A percentile compares a stretch with the other conserved stretches of the same genome.
Evolutionary conservation across 2,329 filamentous ascomycete genomes (phyloP).

Genomic region (Arachnomyces sp.): DNA sequence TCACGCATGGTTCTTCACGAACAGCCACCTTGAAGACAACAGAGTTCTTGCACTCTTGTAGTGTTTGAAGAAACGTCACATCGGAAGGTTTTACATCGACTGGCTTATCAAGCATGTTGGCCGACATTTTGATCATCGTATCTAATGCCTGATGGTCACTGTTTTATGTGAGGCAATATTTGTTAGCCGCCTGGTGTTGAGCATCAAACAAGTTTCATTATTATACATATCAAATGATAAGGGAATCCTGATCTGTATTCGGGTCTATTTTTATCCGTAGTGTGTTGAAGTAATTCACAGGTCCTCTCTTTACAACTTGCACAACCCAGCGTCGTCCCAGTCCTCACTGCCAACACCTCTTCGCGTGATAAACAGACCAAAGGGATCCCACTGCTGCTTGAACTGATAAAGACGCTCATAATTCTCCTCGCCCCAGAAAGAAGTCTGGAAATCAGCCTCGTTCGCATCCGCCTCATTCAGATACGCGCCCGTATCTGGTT

Average conservation of each 20-base stretch:
- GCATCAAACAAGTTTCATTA: no score
- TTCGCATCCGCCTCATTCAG: constrained; percentile 32
- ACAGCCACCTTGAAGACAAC: constrained; percentile 8
- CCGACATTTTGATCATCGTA: no score
- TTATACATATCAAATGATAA: no score
- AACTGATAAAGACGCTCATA: constrained; percentile 29
- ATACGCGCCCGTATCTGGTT: constrained; percentile 33
- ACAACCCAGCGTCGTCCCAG: constrained; percentile 9
- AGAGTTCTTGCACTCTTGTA: constrained; percentile 7
- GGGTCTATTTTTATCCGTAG: no score
- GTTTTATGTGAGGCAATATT: no score
- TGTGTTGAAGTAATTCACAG: no score
- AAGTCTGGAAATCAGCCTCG: constrained; percentile 33
- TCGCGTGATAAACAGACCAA: constrained; percentile 40
- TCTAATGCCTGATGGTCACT: no score
- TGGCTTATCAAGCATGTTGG: no score
- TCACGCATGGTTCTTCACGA: constrained; percentile 6
- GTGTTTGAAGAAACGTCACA: constrained; percentile 3
- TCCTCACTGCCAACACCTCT: constrained; percentile 47
- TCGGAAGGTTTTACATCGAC: constrained; percentile 4
- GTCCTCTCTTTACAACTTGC: constrained; percentile 1
- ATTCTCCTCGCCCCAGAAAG: constrained; percentile 35
- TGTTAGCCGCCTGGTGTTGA: no score
- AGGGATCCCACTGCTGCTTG: constrained; percentile 38
- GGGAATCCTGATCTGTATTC: no score